Conservation (phyloP, 345 rosid genomes). For the Aurinia saxatilis region DNA sequence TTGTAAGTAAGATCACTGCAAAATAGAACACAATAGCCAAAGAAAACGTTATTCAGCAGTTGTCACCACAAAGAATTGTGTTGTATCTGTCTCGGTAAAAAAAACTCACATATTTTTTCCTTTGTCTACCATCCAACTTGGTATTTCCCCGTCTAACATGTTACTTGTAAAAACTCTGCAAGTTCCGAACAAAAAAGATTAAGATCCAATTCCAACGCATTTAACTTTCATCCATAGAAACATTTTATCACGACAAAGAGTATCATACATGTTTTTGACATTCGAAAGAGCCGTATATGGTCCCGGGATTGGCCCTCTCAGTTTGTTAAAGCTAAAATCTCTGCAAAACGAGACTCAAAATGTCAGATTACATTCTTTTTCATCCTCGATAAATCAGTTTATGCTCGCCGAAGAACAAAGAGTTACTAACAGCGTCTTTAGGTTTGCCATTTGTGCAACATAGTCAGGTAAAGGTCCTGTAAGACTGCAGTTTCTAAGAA, state of each 20-base stretch:
- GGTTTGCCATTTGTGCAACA: conserved; percentile 19
- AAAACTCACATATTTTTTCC: conserved; percentile 46
- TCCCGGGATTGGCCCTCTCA: conserved; percentile 43
- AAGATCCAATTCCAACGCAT: neutral
- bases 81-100: neutral
- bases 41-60: neutral
- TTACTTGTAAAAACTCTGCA: conserved; percentile 35
- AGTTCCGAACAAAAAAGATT: conserved; percentile 15
- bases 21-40: neutral
- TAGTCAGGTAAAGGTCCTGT: conserved; percentile 36
- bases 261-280: conserved; percentile 19
- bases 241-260: neutral
- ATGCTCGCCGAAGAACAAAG: neutral
- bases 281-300: neutral
- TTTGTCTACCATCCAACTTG: conserved; percentile 32
- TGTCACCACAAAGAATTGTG: neutral
- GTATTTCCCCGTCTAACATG: conserved; percentile 43
- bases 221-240: neutral
- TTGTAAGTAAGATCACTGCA: conserved; percentile 73
- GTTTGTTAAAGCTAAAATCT: conserved; percentile 57
- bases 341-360: conserved; percentile 27
- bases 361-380: neutral
- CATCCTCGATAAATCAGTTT: neutral
- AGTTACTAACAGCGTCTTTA: conserved; percentile 41
- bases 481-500: conserved; percentile 53